These are phyloP conservation scores for Cyberlindnera americana DNA, from an alignment of 805 yeast species.

Conservation along the genomic window DNA sequence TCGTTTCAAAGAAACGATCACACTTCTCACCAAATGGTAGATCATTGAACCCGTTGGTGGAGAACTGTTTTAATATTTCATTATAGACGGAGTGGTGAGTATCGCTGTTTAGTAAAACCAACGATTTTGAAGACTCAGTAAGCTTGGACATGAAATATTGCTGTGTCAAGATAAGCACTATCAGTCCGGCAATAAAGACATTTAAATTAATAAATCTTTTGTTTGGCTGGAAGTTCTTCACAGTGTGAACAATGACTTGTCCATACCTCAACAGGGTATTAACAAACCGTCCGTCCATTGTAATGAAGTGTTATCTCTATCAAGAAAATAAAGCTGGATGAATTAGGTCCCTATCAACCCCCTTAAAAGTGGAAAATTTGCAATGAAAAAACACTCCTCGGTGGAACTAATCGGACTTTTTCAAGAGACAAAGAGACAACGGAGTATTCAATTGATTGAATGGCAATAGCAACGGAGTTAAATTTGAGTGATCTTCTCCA, in stretches of 20 bases:
- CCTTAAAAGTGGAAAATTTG: too few relatives aligned
- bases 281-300: neutral
- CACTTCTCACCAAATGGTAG: conserved; percentile 17
- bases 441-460: too few relatives aligned
- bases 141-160: conserved; percentile 6
- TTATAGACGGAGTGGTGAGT: conserved; percentile 20
- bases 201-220: conserved; percentile 22
- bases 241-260: conserved; percentile 4
- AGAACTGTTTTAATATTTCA: conserved; percentile 3
- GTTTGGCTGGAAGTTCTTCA: conserved; percentile 12
- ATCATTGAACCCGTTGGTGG: conserved; percentile 4
- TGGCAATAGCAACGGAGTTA: too few relatives aligned
- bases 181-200: conserved; percentile 15
- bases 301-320: too few relatives aligned
- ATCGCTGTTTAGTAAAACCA: conserved; percentile 18
- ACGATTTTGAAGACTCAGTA: conserved; percentile 1
- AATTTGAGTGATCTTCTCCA: too few relatives aligned
- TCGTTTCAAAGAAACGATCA: conserved; percentile 16
- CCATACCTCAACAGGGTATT: conserved; percentile 8
- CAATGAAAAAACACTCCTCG: too few relatives aligned
- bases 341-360: too few relatives aligned
- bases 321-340: too few relatives aligned
- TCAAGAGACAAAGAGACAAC: too few relatives aligned
- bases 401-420: too few relatives aligned
- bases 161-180: conserved; percentile 15